These are phyloP conservation scores for Myrmaecium sp. DNA, from an alignment of 2,329 filamentous ascomycete genomes.

Conservation along the genomic window DNA sequence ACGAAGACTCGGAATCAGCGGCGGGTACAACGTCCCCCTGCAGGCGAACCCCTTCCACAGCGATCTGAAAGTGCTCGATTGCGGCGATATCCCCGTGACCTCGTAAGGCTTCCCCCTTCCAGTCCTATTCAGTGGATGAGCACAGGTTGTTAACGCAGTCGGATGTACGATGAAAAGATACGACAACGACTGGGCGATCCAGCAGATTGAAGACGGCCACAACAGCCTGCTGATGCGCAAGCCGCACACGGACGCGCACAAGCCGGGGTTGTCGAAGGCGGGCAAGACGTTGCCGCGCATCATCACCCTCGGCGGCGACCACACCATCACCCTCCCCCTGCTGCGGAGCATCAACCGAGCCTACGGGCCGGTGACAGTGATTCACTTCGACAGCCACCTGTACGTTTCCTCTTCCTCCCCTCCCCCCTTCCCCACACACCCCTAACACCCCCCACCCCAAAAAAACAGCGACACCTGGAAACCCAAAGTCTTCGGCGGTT, in stretches of 20 bases:
- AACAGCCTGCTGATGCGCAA: slow-evolving; percentile 54
- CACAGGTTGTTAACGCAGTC: background rate
- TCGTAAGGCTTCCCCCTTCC: slow-evolving; percentile 37
- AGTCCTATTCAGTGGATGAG: background rate
- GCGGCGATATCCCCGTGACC: slow-evolving; percentile 70
- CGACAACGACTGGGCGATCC: slow-evolving; percentile 65
- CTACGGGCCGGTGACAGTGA: slow-evolving; percentile 50
- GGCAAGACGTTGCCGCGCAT: slow-evolving; percentile 64
- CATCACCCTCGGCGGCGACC: slow-evolving; percentile 51
- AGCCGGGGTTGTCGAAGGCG: slow-evolving; percentile 50
- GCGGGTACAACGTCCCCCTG: slow-evolving; percentile 73
- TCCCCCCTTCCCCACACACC: slow-evolving; percentile 1
- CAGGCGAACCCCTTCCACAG: slow-evolving; percentile 65
- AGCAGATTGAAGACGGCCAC: slow-evolving; percentile 76
- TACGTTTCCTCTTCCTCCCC: slow-evolving; percentile 13
- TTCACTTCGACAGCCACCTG: slow-evolving; percentile 47
- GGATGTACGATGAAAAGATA: slow-evolving; percentile 34
- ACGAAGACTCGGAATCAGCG: slow-evolving; percentile 42
- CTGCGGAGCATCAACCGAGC: slow-evolving; percentile 43
- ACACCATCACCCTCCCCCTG: slow-evolving; percentile 44
- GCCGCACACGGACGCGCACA: slow-evolving; percentile 51
- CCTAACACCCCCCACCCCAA: background rate
- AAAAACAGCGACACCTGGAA: slow-evolving; percentile 41
- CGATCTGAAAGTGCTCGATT: slow-evolving; percentile 68
- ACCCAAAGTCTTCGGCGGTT: slow-evolving; percentile 74